phyloP scores from a whole-genome alignment of 2,329 filamentous ascomycete species.

The Fusarium chlamydosporum region DNA sequence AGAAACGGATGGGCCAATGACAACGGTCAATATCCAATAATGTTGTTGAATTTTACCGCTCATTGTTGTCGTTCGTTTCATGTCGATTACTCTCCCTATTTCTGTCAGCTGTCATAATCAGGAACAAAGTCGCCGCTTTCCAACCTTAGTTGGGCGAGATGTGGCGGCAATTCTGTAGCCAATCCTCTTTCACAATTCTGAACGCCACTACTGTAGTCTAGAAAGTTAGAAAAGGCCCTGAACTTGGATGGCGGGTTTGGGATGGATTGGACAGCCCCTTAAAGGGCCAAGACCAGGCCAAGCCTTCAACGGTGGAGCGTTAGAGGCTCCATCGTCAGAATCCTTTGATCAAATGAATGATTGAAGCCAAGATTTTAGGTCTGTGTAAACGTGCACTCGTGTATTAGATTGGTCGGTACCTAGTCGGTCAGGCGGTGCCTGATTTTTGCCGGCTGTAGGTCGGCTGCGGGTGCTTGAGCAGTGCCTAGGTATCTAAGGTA shows the following conservation, averaged over 20 bases:
- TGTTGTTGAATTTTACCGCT: slow-evolving; percentile 5
- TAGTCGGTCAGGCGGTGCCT: slow-evolving; percentile 1
- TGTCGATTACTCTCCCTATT: neutral
- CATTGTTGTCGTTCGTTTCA: slow-evolving; percentile 27
- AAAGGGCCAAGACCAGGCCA: slow-evolving; percentile 9
- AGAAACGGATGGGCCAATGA: slow-evolving; percentile 1
- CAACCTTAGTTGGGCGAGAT: neutral
- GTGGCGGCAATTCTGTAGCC: slow-evolving; percentile 36
- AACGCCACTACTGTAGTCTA: slow-evolving; percentile 25
- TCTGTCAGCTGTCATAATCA: slow-evolving; percentile 1
- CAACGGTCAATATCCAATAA: neutral
- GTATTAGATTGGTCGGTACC: slow-evolving; percentile 6
- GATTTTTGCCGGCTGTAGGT: slow-evolving; percentile 5
- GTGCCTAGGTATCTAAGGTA: neutral
- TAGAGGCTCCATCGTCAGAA: slow-evolving; percentile 32
- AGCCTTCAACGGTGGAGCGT: slow-evolving; percentile 12
- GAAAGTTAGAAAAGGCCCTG: slow-evolving; percentile 20
- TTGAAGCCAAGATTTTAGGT: slow-evolving; percentile 16
- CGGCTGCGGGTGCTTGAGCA: neutral
- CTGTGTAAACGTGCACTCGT: slow-evolving; percentile 22
- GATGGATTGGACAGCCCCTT: slow-evolving; percentile 35
- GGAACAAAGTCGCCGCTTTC: neutral
- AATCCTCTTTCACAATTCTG: slow-evolving; percentile 44
- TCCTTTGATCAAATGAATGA: slow-evolving; percentile 34
- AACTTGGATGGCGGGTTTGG: slow-evolving; percentile 8